Evolutionary conservation across 768 basidiomycete genomes (phyloP).

Genomic region (Leucosporidium creatinivorum): DNA sequence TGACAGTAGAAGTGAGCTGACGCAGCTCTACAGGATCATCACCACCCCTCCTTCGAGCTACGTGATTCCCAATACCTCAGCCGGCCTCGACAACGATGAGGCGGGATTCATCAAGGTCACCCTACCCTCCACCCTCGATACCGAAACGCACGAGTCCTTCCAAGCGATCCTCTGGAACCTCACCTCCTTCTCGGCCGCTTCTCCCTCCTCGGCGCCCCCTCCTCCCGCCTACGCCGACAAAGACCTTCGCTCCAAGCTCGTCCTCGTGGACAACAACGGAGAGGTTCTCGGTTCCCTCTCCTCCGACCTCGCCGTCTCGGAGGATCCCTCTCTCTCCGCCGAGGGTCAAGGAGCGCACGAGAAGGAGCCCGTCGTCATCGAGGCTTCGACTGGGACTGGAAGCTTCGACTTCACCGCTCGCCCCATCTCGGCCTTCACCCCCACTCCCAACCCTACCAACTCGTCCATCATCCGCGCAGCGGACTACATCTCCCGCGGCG

Average conservation of each 20-base stretch:
- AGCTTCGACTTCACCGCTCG: neutral
- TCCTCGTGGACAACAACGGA: slow-evolving; percentile 23
- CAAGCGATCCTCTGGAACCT: slow-evolving; percentile 9
- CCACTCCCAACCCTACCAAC: slow-evolving; percentile 16
- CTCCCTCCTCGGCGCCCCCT: neutral
- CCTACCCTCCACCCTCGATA: neutral
- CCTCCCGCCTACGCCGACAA: neutral
- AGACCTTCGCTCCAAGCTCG: slow-evolving; percentile 12
- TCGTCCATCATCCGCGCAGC: slow-evolving; percentile 11
- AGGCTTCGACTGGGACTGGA: neutral
- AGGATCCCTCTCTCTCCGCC: slow-evolving; percentile 11
- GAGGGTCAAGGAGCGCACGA: neutral
- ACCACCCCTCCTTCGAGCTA: neutral
- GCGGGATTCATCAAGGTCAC: slow-evolving; percentile 13
- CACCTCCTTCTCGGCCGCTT: neutral
- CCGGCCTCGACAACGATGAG: neutral
- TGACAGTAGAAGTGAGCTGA: neutral
- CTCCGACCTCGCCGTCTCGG: neutral
- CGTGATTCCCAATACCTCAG: neutral
- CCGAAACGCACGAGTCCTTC: slow-evolving; percentile 11
- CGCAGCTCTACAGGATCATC: neutral
- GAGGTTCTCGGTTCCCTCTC: slow-evolving; percentile 18
- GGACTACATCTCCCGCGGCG: slow-evolving; percentile 13
- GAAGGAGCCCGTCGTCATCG: slow-evolving; percentile 29
- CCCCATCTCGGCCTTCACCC: slow-evolving; percentile 1